Evolutionary conservation across 257 asterid species (phyloP), one percentile per base, ranked within the genome.

Genomic region (Misopates orontium): DNA sequence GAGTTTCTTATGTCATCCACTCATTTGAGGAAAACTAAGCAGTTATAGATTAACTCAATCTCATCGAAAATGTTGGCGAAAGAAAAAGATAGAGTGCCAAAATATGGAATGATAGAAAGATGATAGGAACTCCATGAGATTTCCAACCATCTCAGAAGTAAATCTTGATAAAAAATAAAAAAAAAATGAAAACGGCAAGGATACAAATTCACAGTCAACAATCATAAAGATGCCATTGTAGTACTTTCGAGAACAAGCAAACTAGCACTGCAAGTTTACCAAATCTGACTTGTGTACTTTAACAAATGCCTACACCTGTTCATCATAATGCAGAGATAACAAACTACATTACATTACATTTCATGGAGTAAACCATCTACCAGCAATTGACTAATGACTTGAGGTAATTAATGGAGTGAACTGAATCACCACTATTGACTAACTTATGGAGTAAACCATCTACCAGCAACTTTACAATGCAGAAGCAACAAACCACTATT

Each of bases 241-340:
- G 47, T 31, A 21, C 28, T 59, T 24, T 45, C n/a, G 28, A 36
- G 53, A 68, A 31, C 11, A 22, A 56, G 48, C 44, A 54, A 36
- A 56, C 15, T 4, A 45, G 64, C 56, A 20, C 62, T 62, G 23
- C 17, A 57, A 59, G 18, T 18, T 54, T 48, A 56, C 57, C 28
- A 42, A 60, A 48, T 54, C 79, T 13, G 41, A 32, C 22, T 58
- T 51, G 39, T 63, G 56, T 60, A 25, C 61, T 31, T 45, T 51
- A 20, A 25, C 18, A 45, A 32, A n/a, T 10, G 60, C 58, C 50
- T 8, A 55, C 4, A 56, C 20, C 20, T 53, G 40, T 56, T 67
- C 15, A 13, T 39, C 32, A 62, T 40, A 41, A 56, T 48, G 54
- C 41, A 64, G 60, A 50, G 39, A 44, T 14, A 51, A 22, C 45